phyloP scores from a whole-genome alignment of 106 monocot genomes.

The Cymbidium sinense region DNA sequence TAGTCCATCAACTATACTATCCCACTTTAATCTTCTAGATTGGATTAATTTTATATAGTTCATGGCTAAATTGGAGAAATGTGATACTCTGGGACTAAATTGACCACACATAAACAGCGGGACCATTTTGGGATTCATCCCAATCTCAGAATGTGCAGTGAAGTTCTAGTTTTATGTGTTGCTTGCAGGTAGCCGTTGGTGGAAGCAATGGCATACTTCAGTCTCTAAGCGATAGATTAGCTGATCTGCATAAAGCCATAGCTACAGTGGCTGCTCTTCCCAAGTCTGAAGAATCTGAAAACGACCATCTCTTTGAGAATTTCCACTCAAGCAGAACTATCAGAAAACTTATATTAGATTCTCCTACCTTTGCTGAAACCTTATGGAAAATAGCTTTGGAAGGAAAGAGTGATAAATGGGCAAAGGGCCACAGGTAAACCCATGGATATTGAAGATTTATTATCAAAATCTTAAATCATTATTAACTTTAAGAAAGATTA shows the following conservation, averaged over 20 bases:
- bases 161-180: background rate
- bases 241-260: slow-evolving; percentile 56
- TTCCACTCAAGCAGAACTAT: slow-evolving; percentile 83
- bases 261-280: slow-evolving; percentile 56
- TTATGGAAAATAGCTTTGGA: slow-evolving; percentile 68
- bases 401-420: slow-evolving; percentile 74
- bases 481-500: too few relatives aligned
- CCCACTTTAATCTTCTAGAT: too few relatives aligned
- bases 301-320: slow-evolving; percentile 69
- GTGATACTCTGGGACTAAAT: too few relatives aligned
- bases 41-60: too few relatives aligned
- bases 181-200: slow-evolving; percentile 59
- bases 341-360: slow-evolving; percentile 67
- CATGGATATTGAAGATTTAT: background rate
- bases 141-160: too few relatives aligned
- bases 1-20: too few relatives aligned
- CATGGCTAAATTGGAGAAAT: too few relatives aligned
- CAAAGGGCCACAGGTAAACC: slow-evolving; percentile 78
- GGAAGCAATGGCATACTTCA: slow-evolving; percentile 56
- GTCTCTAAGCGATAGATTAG: slow-evolving; percentile 31
- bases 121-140: too few relatives aligned
- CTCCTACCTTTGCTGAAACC: slow-evolving; percentile 49
- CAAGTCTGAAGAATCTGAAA: slow-evolving; percentile 38
- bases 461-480: background rate
- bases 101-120: too few relatives aligned